phyloP scores from a whole-genome alignment of 2,329 filamentous ascomycete genomes.

The Diaporthe humulicola region DNA sequence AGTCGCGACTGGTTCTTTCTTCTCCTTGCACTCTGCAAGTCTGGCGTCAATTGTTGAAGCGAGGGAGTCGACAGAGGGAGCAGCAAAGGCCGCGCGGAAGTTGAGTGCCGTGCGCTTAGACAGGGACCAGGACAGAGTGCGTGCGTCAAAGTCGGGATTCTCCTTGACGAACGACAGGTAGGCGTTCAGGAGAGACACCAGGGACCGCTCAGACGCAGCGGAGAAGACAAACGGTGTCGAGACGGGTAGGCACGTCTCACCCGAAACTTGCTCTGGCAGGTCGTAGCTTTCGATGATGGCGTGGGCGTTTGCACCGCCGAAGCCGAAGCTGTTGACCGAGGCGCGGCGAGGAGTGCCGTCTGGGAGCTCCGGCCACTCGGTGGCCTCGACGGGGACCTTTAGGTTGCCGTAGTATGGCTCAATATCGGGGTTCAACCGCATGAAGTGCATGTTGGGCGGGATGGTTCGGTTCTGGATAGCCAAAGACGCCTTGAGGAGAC shows the following conservation, averaged over 20 bases:
- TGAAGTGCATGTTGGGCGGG: constrained; percentile 54
- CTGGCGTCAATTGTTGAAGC: neutral
- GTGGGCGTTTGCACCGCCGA: constrained; percentile 35
- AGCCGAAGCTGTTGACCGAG: constrained; percentile 38
- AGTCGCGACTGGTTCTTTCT: neutral
- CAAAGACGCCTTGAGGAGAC: constrained; percentile 53
- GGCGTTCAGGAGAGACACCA: constrained; percentile 43
- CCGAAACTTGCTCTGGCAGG: constrained; percentile 23
- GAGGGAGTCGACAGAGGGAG: constrained; percentile 17
- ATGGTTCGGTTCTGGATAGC: constrained; percentile 52
- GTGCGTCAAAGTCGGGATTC: constrained; percentile 11
- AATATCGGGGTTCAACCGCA: constrained; percentile 51
- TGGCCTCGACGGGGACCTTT: constrained; percentile 36
- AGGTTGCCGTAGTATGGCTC: constrained; percentile 46
- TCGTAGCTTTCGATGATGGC: constrained; percentile 33
- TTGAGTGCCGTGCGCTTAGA: constrained; percentile 27
- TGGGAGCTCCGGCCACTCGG: constrained; percentile 25
- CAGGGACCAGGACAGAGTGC: constrained; percentile 15
- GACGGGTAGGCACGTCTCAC: constrained; percentile 17
- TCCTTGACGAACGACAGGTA: constrained; percentile 43
- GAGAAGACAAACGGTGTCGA: constrained; percentile 48
- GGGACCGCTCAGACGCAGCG: constrained; percentile 44
- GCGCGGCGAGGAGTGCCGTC: constrained; percentile 18
- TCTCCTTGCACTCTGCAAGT: neutral
- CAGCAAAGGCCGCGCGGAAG: constrained; percentile 37